These are phyloP conservation scores for Penicillium cosmopolitanum DNA, from an alignment of 495 filamentous ascomycete species.

Conservation along the genomic window DNA sequence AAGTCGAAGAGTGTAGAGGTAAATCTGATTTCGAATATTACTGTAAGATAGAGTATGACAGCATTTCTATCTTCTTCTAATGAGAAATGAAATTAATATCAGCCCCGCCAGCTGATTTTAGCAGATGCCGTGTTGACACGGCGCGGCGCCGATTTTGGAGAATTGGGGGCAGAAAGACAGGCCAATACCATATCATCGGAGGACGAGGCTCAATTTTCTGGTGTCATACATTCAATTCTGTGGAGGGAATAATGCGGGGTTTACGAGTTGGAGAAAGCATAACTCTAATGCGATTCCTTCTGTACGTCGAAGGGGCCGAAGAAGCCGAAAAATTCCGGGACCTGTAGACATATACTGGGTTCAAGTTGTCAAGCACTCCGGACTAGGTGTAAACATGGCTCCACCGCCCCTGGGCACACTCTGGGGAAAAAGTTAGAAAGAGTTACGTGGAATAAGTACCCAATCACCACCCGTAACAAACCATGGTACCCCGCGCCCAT, in stretches of 20 bases:
- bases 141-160: neutral
- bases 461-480: neutral
- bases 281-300: neutral
- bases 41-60: neutral
- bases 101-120: neutral
- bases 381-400: neutral
- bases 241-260: constrained; percentile 2
- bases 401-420: neutral
- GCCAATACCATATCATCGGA: neutral
- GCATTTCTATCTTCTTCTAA: neutral
- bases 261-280: neutral
- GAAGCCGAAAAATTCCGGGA: neutral
- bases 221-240: constrained; percentile 5
- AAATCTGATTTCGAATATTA: constrained; percentile 2
- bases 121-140: neutral
- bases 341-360: too few relatives aligned
- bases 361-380: too few relatives aligned
- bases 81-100: neutral
- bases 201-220: neutral
- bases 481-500: neutral
- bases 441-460: neutral
- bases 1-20: constrained; percentile 11
- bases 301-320: neutral
- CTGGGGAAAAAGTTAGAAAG: neutral
- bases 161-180: neutral